These are phyloP conservation scores for Marvania coccoides DNA, from an alignment of 139 green algal genomes.

Conservation along the genomic window DNA sequence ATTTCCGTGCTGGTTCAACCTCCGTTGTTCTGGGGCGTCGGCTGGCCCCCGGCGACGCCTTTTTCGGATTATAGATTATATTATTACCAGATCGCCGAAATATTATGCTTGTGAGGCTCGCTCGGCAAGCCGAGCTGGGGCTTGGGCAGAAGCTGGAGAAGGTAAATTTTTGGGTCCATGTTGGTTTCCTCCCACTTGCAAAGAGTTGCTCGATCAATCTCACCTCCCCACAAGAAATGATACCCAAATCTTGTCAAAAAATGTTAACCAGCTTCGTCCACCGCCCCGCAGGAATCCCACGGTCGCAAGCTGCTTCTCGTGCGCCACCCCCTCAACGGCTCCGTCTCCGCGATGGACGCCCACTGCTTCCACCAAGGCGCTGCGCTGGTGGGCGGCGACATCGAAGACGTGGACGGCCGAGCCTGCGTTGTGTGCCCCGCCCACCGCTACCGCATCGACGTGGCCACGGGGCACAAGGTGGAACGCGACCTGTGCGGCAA, in stretches of 20 bases:
- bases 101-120: slow-evolving; percentile 10
- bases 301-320: slow-evolving; percentile 21
- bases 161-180: background rate
- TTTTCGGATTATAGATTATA: too few species aligned
- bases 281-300: slow-evolving; percentile 13
- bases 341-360: slow-evolving; percentile 18
- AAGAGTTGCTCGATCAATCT: background rate
- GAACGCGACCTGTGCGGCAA: slow-evolving; percentile 17
- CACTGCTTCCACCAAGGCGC: slow-evolving; percentile 29
- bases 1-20: too few species aligned
- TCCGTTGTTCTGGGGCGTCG: too few species aligned
- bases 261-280: background rate
- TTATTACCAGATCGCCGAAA: too few species aligned
- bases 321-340: background rate
- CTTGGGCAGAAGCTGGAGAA: slow-evolving; percentile 24
- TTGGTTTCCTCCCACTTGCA: background rate
- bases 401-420: slow-evolving; percentile 26
- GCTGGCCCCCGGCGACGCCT: too few species aligned
- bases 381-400: slow-evolving; percentile 20
- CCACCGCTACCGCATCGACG: slow-evolving; percentile 29
- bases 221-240: too few species aligned
- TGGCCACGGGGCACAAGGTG: slow-evolving; percentile 18
- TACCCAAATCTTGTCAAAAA: background rate
- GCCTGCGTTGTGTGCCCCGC: slow-evolving; percentile 31
- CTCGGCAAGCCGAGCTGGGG: slow-evolving; percentile 9